Conservation (phyloP, 805 yeast species). For the Candida ipomoeae region DNA sequence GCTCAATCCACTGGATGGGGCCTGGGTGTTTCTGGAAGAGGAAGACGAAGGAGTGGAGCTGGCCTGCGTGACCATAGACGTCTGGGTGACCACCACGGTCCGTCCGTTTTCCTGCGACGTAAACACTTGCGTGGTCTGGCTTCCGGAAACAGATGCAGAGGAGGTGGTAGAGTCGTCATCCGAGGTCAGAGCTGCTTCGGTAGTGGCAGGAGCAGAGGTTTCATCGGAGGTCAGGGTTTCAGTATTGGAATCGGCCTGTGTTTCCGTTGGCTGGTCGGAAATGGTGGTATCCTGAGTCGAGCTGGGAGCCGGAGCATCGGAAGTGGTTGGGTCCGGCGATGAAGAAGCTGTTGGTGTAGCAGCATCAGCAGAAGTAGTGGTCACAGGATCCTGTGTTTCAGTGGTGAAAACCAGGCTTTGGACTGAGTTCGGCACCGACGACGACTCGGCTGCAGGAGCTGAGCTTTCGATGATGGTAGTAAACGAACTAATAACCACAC, state of each 20-base stretch:
- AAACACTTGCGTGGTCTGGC: conserved; percentile 22
- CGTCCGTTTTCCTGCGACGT: conserved; percentile 33
- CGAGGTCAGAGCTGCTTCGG: no score
- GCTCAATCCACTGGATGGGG: conserved; percentile 34
- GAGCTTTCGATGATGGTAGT: neutral
- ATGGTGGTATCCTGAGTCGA: neutral
- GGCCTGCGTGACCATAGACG: conserved; percentile 27
- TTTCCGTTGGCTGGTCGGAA: no score
- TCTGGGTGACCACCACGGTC: conserved; percentile 38
- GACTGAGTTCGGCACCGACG: neutral
- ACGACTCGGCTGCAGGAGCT: neutral
- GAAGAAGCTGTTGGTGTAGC: no score
- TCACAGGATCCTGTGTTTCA: neutral
- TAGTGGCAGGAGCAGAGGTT: no score
- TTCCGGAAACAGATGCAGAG: conserved; percentile 2
- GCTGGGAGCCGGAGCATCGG: neutral
- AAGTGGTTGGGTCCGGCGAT: no score
- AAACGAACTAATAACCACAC: neutral
- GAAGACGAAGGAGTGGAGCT: conserved; percentile 25
- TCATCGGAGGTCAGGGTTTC: neutral
- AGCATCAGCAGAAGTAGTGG: no score
- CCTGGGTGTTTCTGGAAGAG: conserved; percentile 9
- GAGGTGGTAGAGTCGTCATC: neutral
- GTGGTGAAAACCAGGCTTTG: neutral
- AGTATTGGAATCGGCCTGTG: no score